These are phyloP conservation scores for Candida gigantensis DNA, from an alignment of 1,139 yeast genomes.

Conservation along the genomic window DNA sequence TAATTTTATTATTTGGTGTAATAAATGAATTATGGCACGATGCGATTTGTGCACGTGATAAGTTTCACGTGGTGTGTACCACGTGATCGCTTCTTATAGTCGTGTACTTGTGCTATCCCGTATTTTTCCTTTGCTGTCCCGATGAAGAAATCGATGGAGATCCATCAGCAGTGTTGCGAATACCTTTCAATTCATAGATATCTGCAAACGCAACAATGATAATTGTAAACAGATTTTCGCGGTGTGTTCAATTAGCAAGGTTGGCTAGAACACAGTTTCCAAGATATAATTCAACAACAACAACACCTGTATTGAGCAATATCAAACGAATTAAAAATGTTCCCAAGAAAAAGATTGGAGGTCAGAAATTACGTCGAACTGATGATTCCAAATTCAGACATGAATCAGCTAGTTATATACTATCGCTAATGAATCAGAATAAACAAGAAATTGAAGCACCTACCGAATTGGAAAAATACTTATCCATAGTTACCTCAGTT, in stretches of 20 bases:
- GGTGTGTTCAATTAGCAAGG: background rate
- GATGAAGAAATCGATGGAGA: too few relatives aligned
- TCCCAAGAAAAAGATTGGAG: constrained; percentile 25
- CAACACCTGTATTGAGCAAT: background rate
- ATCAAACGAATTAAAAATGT: constrained; percentile 10
- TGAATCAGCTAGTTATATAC: constrained; percentile 26
- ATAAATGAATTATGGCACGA: too few relatives aligned
- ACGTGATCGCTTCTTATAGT: too few relatives aligned
- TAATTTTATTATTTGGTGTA: too few relatives aligned
- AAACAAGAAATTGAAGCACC: constrained; percentile 18
- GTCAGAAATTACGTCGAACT: constrained; percentile 29
- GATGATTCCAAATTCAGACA: constrained; percentile 25
- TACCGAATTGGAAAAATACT: constrained; percentile 28
- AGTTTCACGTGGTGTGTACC: too few relatives aligned
- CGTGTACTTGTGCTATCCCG: too few relatives aligned
- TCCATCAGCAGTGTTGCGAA: too few relatives aligned
- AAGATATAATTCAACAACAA: background rate
- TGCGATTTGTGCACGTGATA: too few relatives aligned
- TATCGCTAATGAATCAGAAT: constrained; percentile 29
- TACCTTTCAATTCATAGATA: too few relatives aligned
- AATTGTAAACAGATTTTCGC: background rate
- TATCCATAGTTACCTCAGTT: constrained; percentile 52
- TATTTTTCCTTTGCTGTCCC: too few relatives aligned
- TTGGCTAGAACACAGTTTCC: background rate
- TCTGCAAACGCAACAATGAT: too few relatives aligned